These are phyloP conservation scores for Trametes cinnabarina DNA, from an alignment of 768 basidiomycete species.

Conservation along the genomic window DNA sequence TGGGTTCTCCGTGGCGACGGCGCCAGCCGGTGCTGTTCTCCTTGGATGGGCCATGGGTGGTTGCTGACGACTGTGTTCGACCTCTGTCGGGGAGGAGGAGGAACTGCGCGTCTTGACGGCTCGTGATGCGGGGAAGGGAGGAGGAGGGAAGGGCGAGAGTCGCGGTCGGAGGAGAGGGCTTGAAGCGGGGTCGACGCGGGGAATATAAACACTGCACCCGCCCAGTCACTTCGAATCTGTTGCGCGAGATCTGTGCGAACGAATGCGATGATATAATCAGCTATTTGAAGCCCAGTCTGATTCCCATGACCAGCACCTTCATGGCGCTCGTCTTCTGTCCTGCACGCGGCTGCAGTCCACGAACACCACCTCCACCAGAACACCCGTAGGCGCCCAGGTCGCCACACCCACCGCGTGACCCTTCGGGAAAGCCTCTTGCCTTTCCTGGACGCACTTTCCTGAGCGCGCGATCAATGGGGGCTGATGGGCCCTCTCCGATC, in stretches of 20 bases:
- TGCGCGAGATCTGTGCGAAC: no score
- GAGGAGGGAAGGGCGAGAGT: not conserved
- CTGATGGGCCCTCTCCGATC: slow-evolving; percentile 3
- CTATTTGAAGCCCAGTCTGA: no score
- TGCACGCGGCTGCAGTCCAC: slow-evolving; percentile 7
- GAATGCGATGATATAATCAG: no score
- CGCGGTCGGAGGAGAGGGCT: not conserved
- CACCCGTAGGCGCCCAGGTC: not conserved
- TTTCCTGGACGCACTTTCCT: not conserved
- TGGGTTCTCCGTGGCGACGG: slow-evolving; percentile 1
- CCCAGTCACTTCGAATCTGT: not conserved
- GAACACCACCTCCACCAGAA: no score
- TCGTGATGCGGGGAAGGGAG: not conserved
- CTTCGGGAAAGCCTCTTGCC: not conserved
- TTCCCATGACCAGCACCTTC: not conserved
- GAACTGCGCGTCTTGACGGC: not conserved
- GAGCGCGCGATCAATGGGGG: slow-evolving; percentile 2
- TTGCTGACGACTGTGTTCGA: not conserved
- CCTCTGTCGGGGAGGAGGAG: not conserved
- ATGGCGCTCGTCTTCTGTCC: not conserved
- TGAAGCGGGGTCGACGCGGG: not conserved
- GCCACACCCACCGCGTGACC: slow-evolving; percentile 4
- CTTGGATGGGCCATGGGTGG: slow-evolving; percentile 7
- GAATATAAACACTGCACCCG: not conserved
- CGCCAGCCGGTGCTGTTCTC: not conserved